Conservation (phyloP, 768 basidiomycete genomes). For the Suillus tomentosus region DNA sequence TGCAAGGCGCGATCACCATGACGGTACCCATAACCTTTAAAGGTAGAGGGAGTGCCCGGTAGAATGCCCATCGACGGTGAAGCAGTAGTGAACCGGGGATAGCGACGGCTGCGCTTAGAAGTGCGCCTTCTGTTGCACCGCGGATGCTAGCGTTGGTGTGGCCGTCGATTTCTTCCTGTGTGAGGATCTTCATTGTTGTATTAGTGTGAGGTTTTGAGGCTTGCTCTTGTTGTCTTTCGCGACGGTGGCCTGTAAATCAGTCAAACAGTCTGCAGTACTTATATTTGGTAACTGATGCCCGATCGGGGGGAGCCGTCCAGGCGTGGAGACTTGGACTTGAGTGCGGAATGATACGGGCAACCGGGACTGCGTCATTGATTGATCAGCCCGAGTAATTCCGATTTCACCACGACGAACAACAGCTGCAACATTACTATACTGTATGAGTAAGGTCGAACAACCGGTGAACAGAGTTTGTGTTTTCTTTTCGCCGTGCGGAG, state of each 20-base stretch:
- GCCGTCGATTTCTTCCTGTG: conserved; percentile 51
- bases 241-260: not conserved
- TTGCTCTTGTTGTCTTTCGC: not conserved
- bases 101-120: conserved; percentile 48
- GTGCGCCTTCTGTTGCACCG: conserved; percentile 60
- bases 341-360: conserved; percentile 3
- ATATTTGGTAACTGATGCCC: not conserved
- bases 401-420: not conserved
- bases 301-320: too few species aligned
- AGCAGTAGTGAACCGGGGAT: conserved; percentile 53
- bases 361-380: not conserved
- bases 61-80: conserved; percentile 56
- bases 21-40: conserved; percentile 73
- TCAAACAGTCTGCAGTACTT: not conserved
- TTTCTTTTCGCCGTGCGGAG: not conserved
- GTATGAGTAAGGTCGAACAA: not conserved
- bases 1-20: conserved; percentile 62
- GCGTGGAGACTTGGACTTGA: too few species aligned
- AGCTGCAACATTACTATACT: too few species aligned
- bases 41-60: conserved; percentile 63
- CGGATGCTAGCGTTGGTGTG: conserved; percentile 59
- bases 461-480: not conserved
- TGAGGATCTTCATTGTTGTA: conserved; percentile 32
- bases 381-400: not conserved
- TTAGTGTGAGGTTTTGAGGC: not conserved